These are phyloP conservation scores for Eimeria tenella DNA, from an alignment of 169 alveolate species.

Conservation along the genomic window DNA sequence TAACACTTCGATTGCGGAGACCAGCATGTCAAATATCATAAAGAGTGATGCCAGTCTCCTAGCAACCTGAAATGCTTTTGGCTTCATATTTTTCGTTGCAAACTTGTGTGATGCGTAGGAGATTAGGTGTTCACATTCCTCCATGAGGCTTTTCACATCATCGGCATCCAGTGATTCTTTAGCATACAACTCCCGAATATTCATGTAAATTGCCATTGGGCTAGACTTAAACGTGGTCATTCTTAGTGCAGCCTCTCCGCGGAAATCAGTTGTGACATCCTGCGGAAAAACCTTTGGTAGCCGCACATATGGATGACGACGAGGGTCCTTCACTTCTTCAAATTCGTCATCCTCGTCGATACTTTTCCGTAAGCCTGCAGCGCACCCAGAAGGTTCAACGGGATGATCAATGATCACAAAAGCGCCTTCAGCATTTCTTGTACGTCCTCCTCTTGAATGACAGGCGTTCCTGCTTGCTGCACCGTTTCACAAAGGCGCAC, in stretches of 20 bases:
- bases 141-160: not conserved
- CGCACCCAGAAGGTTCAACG: no score
- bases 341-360: no score
- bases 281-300: not conserved
- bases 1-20: not conserved
- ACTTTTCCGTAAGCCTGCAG: no score
- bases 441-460: not conserved
- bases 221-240: no score
- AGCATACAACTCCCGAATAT: not conserved
- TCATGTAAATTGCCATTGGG: not conserved
- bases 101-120: not conserved
- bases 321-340: not conserved
- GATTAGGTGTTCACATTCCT: not conserved
- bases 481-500: not conserved
- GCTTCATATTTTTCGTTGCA: not conserved
- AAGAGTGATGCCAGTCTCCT: not conserved
- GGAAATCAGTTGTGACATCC: not conserved
- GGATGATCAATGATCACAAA: no score
- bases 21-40: not conserved
- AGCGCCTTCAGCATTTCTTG: not conserved
- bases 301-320: slow-evolving; percentile 18
- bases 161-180: not conserved
- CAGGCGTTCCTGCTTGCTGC: not conserved
- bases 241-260: not conserved
- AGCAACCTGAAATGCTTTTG: not conserved